These are phyloP conservation scores for Eucalyptus erythrocorys DNA, from an alignment of 345 rosid species.

Conservation along the genomic window DNA sequence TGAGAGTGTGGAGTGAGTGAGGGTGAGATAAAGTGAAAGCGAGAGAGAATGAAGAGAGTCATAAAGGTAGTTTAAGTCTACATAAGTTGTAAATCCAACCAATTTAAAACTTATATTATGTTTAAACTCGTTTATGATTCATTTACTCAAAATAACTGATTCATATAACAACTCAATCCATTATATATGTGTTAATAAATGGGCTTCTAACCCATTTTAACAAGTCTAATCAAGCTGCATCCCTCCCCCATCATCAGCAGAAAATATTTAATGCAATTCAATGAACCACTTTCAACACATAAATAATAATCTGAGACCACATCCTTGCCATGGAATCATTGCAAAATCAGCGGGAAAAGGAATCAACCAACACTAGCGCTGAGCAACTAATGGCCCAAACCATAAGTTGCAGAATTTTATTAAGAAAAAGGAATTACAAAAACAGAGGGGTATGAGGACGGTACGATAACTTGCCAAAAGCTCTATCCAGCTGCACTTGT, in stretches of 20 bases:
- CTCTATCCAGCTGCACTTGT: not conserved
- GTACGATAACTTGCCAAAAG: not conserved
- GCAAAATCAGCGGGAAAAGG: not conserved
- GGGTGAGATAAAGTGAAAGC: too few relatives aligned
- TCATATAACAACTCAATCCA: not conserved
- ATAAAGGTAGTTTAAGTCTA: not conserved
- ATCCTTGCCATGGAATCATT: not conserved
- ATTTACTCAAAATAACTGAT: not conserved
- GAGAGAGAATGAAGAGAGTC: too few relatives aligned
- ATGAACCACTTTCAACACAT: not conserved
- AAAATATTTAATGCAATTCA: slow-evolving; percentile 15
- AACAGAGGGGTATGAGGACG: not conserved
- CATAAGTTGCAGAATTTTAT: not conserved
- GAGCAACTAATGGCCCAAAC: not conserved
- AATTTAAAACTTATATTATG: too few relatives aligned
- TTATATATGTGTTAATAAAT: too few relatives aligned
- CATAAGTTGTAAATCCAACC: not conserved
- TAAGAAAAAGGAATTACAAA: not conserved
- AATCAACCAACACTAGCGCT: not conserved
- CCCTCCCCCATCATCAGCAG: not conserved
- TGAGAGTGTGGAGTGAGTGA: too few relatives aligned
- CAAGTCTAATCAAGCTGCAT: not conserved
- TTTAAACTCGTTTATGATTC: too few relatives aligned
- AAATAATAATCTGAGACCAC: not conserved
- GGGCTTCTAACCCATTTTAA: not conserved